Base-by-base conservation (phyloP, 2,329 filamentous ascomycete species). In the Colletotrichum chlorophyti region DNA sequence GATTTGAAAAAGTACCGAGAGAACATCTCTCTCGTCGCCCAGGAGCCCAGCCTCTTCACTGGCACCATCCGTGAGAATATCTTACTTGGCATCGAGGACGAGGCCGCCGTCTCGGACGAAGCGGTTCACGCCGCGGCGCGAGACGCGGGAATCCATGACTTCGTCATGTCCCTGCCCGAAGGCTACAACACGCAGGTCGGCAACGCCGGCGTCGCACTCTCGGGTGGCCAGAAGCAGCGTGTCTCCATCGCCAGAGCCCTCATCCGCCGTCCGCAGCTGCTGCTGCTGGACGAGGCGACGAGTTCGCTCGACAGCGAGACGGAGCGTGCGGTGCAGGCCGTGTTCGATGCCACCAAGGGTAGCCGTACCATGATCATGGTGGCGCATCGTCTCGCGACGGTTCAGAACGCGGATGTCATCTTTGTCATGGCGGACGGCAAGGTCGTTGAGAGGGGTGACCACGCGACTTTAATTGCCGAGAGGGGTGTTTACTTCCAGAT, bases 141-240 rank as follows among this genome's bases (percentile, higher is more conserved):
- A 1, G 73, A 78, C 29, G 83, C 84, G 1, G 84, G 87, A 0
- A 88, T 93, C 60, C 83, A 91, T 65, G 85, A 89, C 1, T 94
- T 93, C 70, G 83, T 95, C 59, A 70, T 73, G 23, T 86, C 83
- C 8, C 79, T 96, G 0, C 83, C 89, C 7, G 72, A 81, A 0
- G 88, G 89, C 1, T 94, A 93, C 71, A 58, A 58, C 34, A 60
- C 58, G 2, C 31, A 35, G 6, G 58, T 60, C 12, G 58, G 58
- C 21, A 43, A 51, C n/a, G 34, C 53, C 2, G 58, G 53, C 6
- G 53, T 60, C 10, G 47, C 58, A 2, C 34, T 86, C 5, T 82
- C 78, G 0, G 83, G 83, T 21, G 83, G 83, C 1, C 83, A 86
- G 66, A 79, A 81, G 26, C 83, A 86, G 68, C 76, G 83, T 5